Conservation (phyloP, 176 grass and related monocot genomes). For the Themeda triandra region DNA sequence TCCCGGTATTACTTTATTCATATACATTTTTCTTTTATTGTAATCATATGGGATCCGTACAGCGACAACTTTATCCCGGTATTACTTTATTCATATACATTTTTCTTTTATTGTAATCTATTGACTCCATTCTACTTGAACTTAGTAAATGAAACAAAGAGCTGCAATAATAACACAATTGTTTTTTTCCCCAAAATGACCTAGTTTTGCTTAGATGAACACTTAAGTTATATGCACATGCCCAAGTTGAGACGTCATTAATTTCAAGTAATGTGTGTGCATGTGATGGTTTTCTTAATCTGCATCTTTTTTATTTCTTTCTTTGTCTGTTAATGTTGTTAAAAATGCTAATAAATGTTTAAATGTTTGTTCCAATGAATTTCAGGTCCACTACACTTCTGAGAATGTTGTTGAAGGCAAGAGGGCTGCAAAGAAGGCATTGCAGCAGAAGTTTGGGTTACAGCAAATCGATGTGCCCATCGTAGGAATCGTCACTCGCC, state of each 20-base stretch:
- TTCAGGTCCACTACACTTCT: slow-evolving; percentile 70
- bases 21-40: not conserved
- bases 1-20: slow-evolving; percentile 38
- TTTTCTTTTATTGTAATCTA: not conserved
- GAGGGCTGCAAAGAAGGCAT: slow-evolving; percentile 67
- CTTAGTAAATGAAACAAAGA: slow-evolving; percentile 3
- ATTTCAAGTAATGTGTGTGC: not conserved
- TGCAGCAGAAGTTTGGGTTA: slow-evolving; percentile 78
- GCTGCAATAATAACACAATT: not conserved
- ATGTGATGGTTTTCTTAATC: not conserved
- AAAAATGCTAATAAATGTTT: not conserved
- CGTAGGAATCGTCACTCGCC: slow-evolving; percentile 75
- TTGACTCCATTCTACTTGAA: not conserved
- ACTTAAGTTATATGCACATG: not conserved
- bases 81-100: not conserved
- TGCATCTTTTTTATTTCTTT: not conserved
- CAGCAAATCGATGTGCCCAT: slow-evolving; percentile 60
- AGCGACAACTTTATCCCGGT: slow-evolving; percentile 57
- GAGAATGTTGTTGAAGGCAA: slow-evolving; percentile 88
- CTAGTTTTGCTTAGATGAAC: not conserved
- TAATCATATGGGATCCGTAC: slow-evolving; percentile 38
- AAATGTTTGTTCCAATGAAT: not conserved
- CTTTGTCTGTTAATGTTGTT: not conserved
- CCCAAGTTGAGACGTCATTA: not conserved
- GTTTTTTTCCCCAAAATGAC: not conserved